phyloP scores from a whole-genome alignment of 108 stramenopile genomes.

The Nitzschia inconspicua region DNA sequence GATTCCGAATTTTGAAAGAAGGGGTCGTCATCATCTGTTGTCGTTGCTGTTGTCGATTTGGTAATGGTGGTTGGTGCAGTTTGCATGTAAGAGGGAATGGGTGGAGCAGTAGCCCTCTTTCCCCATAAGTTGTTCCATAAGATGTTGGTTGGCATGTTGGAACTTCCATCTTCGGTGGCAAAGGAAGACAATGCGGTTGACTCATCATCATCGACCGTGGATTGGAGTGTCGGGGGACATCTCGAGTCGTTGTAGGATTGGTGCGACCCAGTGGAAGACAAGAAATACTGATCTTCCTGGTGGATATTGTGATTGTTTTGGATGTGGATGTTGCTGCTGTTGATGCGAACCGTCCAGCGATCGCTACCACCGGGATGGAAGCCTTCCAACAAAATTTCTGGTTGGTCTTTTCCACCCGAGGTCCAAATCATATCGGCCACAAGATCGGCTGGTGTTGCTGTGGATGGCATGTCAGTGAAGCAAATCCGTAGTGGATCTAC shows the following conservation, averaged over 20 bases:
- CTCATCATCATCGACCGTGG: slow-evolving; percentile 5
- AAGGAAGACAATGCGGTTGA: slow-evolving; percentile 2
- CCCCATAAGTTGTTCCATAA: slow-evolving; percentile 53
- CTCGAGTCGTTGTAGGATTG: slow-evolving; percentile 1
- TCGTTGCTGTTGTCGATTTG: neutral
- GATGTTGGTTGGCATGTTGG: slow-evolving; percentile 19
- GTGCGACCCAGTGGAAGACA: neutral
- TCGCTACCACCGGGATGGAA: slow-evolving; percentile 42
- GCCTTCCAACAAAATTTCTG: slow-evolving; percentile 59
- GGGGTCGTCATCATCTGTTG: neutral
- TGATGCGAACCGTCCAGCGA: slow-evolving; percentile 48
- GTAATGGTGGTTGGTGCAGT: neutral
- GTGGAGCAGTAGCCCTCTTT: slow-evolving; percentile 16
- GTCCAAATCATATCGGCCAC: slow-evolving; percentile 42
- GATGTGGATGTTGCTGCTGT: neutral
- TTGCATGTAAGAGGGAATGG: slow-evolving; percentile 24
- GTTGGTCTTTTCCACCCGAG: slow-evolving; percentile 30
- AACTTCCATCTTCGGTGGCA: slow-evolving; percentile 10
- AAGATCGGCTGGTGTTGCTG: slow-evolving; percentile 23
- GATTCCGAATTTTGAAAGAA: neutral
- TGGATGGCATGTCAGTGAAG: slow-evolving; percentile 7
- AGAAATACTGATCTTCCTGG: neutral
- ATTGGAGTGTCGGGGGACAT: neutral
- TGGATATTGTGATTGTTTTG: neutral
- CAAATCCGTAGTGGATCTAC: slow-evolving; percentile 24